Conservation (phyloP, 148 eudicot genomes). For the Drosera capensis region DNA sequence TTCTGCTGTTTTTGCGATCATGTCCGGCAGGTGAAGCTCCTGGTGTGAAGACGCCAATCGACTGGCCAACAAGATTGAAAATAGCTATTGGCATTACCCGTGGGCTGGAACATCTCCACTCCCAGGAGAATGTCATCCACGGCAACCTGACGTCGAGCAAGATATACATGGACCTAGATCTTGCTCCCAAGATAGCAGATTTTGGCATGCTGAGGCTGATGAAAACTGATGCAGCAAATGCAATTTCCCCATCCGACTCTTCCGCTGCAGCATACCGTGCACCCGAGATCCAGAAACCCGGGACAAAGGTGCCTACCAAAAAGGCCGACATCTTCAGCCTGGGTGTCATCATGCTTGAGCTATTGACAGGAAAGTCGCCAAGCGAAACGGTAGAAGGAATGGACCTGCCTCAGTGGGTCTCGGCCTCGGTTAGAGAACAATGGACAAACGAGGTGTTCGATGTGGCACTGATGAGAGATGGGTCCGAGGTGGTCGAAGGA, state of each 20-base stretch:
- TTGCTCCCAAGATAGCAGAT: slow-evolving; percentile 51
- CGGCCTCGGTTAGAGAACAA: slow-evolving; percentile 72
- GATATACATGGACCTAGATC: slow-evolving; percentile 48
- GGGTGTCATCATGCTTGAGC: slow-evolving; percentile 68
- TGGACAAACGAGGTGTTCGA: slow-evolving; percentile 91
- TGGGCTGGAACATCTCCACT: slow-evolving; percentile 62
- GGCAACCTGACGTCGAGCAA: slow-evolving; percentile 76
- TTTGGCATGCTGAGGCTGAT: slow-evolving; percentile 68
- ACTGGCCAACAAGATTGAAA: slow-evolving; percentile 83
- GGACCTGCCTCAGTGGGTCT: slow-evolving; percentile 84
- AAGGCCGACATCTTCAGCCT: slow-evolving; percentile 82
- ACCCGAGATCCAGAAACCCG: slow-evolving; percentile 74
- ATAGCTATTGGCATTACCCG: slow-evolving; percentile 61
- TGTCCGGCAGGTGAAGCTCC: slow-evolving; percentile 73
- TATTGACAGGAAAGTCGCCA: slow-evolving; percentile 74
- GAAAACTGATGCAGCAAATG: slow-evolving; percentile 62
- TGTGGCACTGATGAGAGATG: slow-evolving; percentile 63
- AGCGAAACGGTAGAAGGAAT: slow-evolving; percentile 58
- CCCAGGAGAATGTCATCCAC: slow-evolving; percentile 39
- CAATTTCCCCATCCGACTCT: slow-evolving; percentile 53
- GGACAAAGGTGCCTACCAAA: slow-evolving; percentile 44
- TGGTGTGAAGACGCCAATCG: slow-evolving; percentile 51
- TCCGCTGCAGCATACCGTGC: slow-evolving; percentile 82
- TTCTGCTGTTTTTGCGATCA: background rate
- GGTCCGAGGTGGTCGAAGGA: slow-evolving; percentile 51